phyloP scores from a whole-genome alignment of 768 basidiomycete species.

The Plicaturopsis crispa region DNA sequence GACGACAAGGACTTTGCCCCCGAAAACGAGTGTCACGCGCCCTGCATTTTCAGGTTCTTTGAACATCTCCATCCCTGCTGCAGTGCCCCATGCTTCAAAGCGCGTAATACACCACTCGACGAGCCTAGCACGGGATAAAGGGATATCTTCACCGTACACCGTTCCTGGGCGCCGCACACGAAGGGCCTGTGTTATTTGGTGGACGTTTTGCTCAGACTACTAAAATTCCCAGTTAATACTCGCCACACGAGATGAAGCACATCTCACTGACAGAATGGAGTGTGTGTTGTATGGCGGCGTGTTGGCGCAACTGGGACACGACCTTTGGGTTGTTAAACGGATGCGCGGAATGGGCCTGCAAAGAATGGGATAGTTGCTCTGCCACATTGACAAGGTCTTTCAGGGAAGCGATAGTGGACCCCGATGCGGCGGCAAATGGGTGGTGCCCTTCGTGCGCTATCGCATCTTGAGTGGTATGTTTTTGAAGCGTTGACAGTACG shows the following conservation, averaged over 20 bases:
- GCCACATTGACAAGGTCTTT: constrained; percentile 44
- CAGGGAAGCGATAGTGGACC: constrained; percentile 26
- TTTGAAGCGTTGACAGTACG: constrained; percentile 48
- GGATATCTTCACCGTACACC: constrained; percentile 59
- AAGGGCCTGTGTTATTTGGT: constrained; percentile 39
- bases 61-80: constrained; percentile 70
- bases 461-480: constrained; percentile 20
- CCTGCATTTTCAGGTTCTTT: constrained; percentile 45
- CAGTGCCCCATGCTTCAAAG: constrained; percentile 53
- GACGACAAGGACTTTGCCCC: constrained; percentile 74
- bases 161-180: constrained; percentile 37
- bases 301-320: constrained; percentile 60
- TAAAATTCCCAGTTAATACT: constrained; percentile 3
- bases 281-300: constrained; percentile 44
- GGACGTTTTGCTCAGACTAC: constrained; percentile 50
- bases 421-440: constrained; percentile 15
- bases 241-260: constrained; percentile 2
- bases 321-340: constrained; percentile 59
- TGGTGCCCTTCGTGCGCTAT: constrained; percentile 19
- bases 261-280: constrained; percentile 38
- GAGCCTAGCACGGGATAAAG: constrained; percentile 35
- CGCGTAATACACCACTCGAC: constrained; percentile 53
- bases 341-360: constrained; percentile 38
- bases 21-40: constrained; percentile 51
- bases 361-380: constrained; percentile 44